phyloP scores from a whole-genome alignment of 2,329 filamentous ascomycete species.

The Tolypocladium album region DNA sequence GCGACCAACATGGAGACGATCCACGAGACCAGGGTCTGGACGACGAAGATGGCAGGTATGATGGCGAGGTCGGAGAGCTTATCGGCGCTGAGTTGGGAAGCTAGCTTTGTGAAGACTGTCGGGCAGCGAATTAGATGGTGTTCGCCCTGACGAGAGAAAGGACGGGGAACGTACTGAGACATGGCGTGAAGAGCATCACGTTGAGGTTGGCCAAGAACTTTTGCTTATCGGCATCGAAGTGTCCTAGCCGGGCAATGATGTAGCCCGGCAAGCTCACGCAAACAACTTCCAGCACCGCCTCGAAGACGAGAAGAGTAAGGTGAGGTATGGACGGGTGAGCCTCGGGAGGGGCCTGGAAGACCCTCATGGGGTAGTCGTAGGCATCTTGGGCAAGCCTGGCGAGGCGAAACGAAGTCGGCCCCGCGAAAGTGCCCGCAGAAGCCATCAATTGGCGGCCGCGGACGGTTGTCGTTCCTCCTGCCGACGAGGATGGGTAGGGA shows the following conservation, averaged over 20 bases:
- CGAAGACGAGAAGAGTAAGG: constrained; percentile 76
- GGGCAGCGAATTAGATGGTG: neutral
- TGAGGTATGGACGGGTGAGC: constrained; percentile 57
- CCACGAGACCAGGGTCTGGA: constrained; percentile 84
- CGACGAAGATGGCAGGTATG: constrained; percentile 86
- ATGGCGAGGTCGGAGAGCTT: constrained; percentile 85
- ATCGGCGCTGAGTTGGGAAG: constrained; percentile 83
- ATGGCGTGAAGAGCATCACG: constrained; percentile 91
- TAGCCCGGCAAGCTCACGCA: constrained; percentile 93
- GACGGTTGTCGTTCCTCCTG: neutral
- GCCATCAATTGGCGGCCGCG: constrained; percentile 16
- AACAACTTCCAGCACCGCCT: constrained; percentile 89
- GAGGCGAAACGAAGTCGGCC: constrained; percentile 35
- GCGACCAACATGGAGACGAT: constrained; percentile 60
- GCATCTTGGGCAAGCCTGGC: constrained; percentile 23
- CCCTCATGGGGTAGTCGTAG: constrained; percentile 30
- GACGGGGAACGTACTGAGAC: constrained; percentile 58
- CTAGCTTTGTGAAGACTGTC: constrained; percentile 89
- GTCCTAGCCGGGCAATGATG: constrained; percentile 77
- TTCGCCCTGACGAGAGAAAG: neutral
- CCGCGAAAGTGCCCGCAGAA: constrained; percentile 24
- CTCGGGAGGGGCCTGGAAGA: constrained; percentile 31
- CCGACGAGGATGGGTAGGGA: neutral
- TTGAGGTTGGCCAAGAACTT: constrained; percentile 97
- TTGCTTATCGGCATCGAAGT: constrained; percentile 92